Base-by-base conservation (phyloP, 2,329 filamentous ascomycete genomes). In the Golovinomyces cichoracearum region DNA sequence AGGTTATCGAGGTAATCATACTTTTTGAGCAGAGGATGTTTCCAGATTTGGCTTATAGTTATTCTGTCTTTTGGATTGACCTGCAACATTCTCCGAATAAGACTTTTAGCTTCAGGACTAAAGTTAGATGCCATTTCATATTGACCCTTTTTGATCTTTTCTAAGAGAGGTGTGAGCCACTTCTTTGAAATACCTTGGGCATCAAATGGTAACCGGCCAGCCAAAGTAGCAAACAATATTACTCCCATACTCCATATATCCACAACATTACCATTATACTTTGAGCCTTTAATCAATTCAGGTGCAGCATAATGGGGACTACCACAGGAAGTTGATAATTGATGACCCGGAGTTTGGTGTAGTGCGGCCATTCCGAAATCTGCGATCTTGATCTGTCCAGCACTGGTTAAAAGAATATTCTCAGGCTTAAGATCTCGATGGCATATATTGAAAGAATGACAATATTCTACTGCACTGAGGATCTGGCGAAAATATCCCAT, bases 351-450 rank as follows among this genome's bases (percentile, higher is more conserved):
- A 3, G 82, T 82, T 61, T 95, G 88, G 53, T 79, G 75, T 38
- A 95, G 69, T 3, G 88, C 88, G 41, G 90, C 90, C 86, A 98
- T 94, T 38, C 90, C 88, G 62, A 98, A 98, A 62, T 98, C 90
- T 47, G 88, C 88, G 57, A 98, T 78, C 64, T 95, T 98, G 62
- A 95, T 77, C 50, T 82, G 76, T 48, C 79, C 72, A 44, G 78
- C 68, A 2, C 68, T 68, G 50, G 85, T 85, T 47, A 98, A 70
- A 17, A 98, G 69, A 42, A 98, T 94, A 57, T 98, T 98, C 64
- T 98, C 90, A 0, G 86, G 90, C 64, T 98, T 98, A 48, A 98
- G 69, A 57, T 98, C 90, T 22, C 90, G 81, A 61, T 98, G 90
- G 61, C 86, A 93, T 53, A 98, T 93, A 56, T 88, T 85, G 65